Conservation (phyloP, 192 early-diverging fungal genomes). For the Coemansia sp. region DNA sequence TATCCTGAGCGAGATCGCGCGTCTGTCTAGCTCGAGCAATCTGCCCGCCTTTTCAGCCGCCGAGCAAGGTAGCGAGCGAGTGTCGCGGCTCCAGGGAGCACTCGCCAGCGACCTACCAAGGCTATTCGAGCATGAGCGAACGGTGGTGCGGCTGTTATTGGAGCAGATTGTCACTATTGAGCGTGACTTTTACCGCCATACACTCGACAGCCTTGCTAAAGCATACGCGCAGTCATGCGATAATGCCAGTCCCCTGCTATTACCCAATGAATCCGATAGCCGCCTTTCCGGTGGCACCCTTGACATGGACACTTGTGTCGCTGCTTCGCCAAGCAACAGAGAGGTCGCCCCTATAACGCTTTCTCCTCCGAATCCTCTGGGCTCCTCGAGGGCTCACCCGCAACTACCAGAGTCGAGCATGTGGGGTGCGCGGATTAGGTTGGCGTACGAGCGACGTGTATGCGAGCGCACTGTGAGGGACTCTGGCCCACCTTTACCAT, state of each 20-base stretch:
- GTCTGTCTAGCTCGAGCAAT: conserved; percentile 13
- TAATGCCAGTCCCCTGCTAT: conserved; percentile 1
- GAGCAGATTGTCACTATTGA: conserved; percentile 29
- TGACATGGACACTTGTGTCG: not conserved
- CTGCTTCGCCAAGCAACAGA: not conserved
- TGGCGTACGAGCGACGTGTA: conserved; percentile 3
- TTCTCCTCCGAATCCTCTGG: not conserved
- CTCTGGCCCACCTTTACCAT: conserved; percentile 15
- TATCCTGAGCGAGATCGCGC: conserved; percentile 37
- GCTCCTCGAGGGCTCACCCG: not conserved
- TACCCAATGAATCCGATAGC: not conserved
- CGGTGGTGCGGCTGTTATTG: conserved; percentile 23
- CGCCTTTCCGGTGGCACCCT: not conserved
- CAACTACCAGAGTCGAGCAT: not conserved
- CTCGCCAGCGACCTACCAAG: conserved; percentile 38
- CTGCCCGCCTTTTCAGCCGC: conserved; percentile 1
- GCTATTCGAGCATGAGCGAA: conserved; percentile 47
- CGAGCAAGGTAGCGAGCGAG: conserved; percentile 14
- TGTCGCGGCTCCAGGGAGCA: conserved; percentile 13
- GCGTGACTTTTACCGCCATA: conserved; percentile 34
- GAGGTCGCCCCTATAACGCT: not conserved
- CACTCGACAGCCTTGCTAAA: not conserved
- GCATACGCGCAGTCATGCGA: not conserved
- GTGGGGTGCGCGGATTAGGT: conserved; percentile 7
- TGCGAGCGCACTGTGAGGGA: conserved; percentile 9